Evolutionary conservation across 257 asterid species (phyloP).

Genomic region (Plectranthus barbatus): DNA sequence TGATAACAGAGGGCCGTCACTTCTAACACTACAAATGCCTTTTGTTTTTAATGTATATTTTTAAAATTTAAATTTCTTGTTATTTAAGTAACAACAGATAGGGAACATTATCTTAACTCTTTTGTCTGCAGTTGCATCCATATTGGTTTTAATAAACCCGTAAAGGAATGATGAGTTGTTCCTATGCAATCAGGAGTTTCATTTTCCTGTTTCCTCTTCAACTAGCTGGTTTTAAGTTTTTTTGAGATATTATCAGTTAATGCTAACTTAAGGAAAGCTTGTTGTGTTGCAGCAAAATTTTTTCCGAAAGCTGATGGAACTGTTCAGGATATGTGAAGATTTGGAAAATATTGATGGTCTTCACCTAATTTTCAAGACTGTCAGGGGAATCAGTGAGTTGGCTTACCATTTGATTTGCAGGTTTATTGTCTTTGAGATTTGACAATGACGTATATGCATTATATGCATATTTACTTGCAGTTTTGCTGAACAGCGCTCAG

Average conservation of each 20-base stretch:
- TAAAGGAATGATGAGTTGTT: background rate
- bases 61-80: background rate
- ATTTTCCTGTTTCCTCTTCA: background rate
- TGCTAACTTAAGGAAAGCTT: slow-evolving; percentile 20
- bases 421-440: slow-evolving; percentile 1
- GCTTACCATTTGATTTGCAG: slow-evolving; percentile 5
- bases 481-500: slow-evolving; percentile 70
- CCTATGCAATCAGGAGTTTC: background rate
- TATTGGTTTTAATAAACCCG: background rate
- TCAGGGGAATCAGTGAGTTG: slow-evolving; percentile 77
- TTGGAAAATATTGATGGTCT: slow-evolving; percentile 76
- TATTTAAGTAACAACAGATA: background rate
- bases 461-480: slow-evolving; percentile 46
- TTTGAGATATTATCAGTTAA: background rate
- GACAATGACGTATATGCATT: background rate
- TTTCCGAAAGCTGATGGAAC: slow-evolving; percentile 70
- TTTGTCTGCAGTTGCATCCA: background rate
- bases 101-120: background rate
- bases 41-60: background rate
- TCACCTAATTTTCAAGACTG: slow-evolving; percentile 72
- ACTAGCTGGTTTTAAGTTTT: background rate
- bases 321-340: slow-evolving; percentile 75
- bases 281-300: slow-evolving; percentile 63
- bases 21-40: no score
- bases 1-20: background rate